Evolutionary conservation across 176 grass and related monocot genomes (phyloP).

Genomic region (Cenchrus americanus): DNA sequence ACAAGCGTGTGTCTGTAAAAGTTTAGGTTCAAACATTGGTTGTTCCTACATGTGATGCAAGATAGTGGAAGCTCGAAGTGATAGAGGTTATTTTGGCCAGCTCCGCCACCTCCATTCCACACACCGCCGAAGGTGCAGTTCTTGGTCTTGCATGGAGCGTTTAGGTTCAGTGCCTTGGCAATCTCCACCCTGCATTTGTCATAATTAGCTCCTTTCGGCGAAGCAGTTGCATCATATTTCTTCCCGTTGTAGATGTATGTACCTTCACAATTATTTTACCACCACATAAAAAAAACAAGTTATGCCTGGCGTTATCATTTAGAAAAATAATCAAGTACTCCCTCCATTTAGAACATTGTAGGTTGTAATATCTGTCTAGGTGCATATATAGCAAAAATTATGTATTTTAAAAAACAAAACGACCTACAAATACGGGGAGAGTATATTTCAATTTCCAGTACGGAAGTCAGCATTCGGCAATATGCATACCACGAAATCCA

Average conservation of each 20-base stretch:
- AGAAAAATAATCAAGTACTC: neutral
- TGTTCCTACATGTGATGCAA: conserved; percentile 27
- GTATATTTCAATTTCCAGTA: neutral
- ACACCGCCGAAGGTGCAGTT: conserved; percentile 12
- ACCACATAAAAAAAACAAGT: neutral
- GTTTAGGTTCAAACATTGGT: neutral
- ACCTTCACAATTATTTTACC: neutral
- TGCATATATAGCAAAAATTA: no score
- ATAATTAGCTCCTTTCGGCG: neutral
- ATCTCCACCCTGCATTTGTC: neutral
- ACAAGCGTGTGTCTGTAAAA: neutral
- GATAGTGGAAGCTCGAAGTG: neutral
- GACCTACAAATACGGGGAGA: no score
- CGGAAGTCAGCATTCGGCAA: neutral
- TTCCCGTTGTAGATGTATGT: neutral
- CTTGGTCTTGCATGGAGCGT: neutral
- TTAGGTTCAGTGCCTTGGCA: neutral
- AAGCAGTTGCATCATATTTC: neutral
- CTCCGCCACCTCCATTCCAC: conserved; percentile 12
- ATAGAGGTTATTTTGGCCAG: neutral
- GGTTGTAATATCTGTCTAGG: no score
- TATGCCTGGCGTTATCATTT: neutral
- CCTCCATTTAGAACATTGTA: no score
- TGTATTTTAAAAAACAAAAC: no score
- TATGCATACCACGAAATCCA: neutral